Evolutionary conservation across 257 asterid genomes (phyloP).

Genomic region (Solanum verrucosum): DNA sequence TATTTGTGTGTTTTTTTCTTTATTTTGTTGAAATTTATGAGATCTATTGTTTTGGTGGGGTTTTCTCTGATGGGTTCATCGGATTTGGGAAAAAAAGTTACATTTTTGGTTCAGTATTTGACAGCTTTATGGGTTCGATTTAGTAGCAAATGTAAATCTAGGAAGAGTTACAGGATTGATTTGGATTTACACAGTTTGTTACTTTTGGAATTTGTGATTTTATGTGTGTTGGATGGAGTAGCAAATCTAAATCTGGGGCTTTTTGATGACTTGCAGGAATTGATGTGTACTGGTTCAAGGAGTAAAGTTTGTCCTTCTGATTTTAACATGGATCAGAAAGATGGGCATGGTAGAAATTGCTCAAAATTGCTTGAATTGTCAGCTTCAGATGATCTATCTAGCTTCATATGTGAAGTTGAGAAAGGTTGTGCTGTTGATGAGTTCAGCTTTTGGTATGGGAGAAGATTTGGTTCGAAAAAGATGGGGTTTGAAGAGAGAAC

Average conservation of each 20-base stretch:
- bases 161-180: not conserved
- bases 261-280: constrained; percentile 24
- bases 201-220: not conserved
- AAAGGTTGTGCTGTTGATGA: constrained; percentile 48
- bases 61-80: not conserved
- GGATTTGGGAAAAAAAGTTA: not conserved
- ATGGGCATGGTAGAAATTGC: constrained; percentile 14
- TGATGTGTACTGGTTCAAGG: constrained; percentile 42
- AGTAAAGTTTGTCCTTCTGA: constrained; percentile 17
- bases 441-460: constrained; percentile 66
- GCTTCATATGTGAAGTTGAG: constrained; percentile 42
- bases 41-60: not conserved
- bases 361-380: constrained; percentile 73
- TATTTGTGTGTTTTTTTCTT: not conserved
- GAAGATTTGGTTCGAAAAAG: constrained; percentile 51
- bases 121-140: not conserved
- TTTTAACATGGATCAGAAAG: constrained; percentile 40
- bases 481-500: constrained; percentile 76
- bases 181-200: not conserved
- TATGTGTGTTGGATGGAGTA: not conserved
- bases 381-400: constrained; percentile 56
- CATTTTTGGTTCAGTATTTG: not conserved
- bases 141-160: not conserved
- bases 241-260: constrained; percentile 4
- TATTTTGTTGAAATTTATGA: constrained; percentile 1